A percentile compares a stretch with the other conserved stretches of the same genome.
These are phyloP conservation scores for Clitopilus passeckerianus DNA, from an alignment of 768 basidiomycete species.

Conservation along the genomic window DNA sequence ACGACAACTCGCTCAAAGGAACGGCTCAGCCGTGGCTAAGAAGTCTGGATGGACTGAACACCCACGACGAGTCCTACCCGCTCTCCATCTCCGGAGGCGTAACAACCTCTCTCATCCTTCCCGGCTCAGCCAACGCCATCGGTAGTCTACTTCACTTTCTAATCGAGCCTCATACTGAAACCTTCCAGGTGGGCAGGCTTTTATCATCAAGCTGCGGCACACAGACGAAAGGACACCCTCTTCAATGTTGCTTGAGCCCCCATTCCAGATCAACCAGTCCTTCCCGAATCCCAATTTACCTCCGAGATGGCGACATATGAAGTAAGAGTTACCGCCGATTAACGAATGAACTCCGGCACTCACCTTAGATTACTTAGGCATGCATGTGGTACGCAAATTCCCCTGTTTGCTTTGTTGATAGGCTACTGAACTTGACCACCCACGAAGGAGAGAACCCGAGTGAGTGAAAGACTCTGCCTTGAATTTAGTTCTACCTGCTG, in stretches of 20 bases:
- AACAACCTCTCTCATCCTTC: conserved; percentile 72
- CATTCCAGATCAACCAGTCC: conserved; percentile 53
- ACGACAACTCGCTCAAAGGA: conserved; percentile 50
- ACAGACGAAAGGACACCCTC: conserved; percentile 67
- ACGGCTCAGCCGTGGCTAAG: conserved; percentile 58
- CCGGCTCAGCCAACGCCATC: conserved; percentile 66
- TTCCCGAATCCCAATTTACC: conserved; percentile 37
- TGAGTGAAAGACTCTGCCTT: conserved; percentile 15
- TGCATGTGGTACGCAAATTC: conserved; percentile 44
- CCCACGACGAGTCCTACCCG: conserved; percentile 68
- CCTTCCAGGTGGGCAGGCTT: conserved; percentile 62
- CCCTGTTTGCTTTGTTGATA: background rate
- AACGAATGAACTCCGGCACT: background rate
- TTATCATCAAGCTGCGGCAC: conserved; percentile 72
- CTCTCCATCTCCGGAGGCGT: conserved; percentile 76
- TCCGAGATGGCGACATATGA: conserved; percentile 73
- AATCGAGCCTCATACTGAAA: background rate
- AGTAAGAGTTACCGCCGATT: conserved; percentile 32
- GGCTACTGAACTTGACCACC: background rate
- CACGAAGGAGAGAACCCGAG: conserved; percentile 50
- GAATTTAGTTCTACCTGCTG: background rate
- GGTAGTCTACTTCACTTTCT: conserved; percentile 26
- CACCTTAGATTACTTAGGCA: conserved; percentile 29
- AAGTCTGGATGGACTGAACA: conserved; percentile 75
- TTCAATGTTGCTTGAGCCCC: conserved; percentile 74